Percentiles rank a stretch among this genome's conserved stretches.
Conservation (phyloP, 352 stramenopile genomes). For the Phytophthora nicotianae region DNA sequence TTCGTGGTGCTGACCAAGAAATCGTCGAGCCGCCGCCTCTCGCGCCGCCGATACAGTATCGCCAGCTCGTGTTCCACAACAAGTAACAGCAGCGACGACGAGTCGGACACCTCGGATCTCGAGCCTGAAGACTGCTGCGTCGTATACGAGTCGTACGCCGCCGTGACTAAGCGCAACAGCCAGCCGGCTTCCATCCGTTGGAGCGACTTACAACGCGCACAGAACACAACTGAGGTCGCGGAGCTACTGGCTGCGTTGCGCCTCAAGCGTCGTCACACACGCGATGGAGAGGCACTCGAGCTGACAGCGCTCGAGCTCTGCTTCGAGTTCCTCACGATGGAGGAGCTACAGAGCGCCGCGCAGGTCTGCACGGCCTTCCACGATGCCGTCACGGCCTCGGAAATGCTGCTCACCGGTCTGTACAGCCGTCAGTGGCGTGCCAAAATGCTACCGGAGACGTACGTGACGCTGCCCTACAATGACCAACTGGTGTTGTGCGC, state of each 20-base stretch:
- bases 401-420: conserved; percentile 53
- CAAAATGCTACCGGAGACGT: conserved; percentile 36
- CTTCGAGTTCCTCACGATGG: conserved; percentile 73
- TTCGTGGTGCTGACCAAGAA: conserved; percentile 50
- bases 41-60: conserved; percentile 39
- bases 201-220: conserved; percentile 67
- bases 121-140: conserved; percentile 51
- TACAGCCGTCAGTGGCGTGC: conserved; percentile 70
- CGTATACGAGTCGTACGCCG: conserved; percentile 79
- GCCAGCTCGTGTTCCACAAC: conserved; percentile 40
- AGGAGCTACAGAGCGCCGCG: conserved; percentile 48
- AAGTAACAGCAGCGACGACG: conserved; percentile 48
- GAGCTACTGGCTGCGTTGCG: conserved; percentile 23
- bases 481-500: conserved; percentile 56
- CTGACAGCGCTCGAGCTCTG: conserved; percentile 68
- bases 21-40: conserved; percentile 27
- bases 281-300: conserved; percentile 34
- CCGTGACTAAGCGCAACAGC: conserved; percentile 56
- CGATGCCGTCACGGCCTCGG: conserved; percentile 48
- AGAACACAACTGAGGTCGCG: conserved; percentile 13
- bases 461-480: conserved; percentile 47
- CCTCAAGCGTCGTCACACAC: conserved; percentile 24
- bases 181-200: conserved; percentile 55
- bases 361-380: conserved; percentile 66
- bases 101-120: conserved; percentile 31